Conservation (phyloP, 345 rosid genomes). For the Eucalyptus paniculata region DNA sequence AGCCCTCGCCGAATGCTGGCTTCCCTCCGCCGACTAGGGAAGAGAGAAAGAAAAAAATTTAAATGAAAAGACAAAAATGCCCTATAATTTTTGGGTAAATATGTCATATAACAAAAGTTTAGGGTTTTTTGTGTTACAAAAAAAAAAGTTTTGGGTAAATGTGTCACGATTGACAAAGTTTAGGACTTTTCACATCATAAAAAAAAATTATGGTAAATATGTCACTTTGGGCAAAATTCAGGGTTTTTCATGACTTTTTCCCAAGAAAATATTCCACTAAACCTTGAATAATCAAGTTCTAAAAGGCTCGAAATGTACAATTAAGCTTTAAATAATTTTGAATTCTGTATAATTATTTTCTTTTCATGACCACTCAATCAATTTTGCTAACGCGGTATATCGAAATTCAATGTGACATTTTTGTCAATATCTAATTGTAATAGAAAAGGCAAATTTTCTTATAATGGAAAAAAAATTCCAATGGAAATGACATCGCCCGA, state of each 20-base stretch:
- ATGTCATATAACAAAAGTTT: rapidly evolving
- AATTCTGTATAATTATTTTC: not conserved
- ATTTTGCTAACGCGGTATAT: not conserved
- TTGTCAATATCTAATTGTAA: too few relatives aligned
- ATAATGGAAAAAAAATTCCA: too few relatives aligned
- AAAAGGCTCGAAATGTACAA: too few relatives aligned
- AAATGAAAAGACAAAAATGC: too few relatives aligned
- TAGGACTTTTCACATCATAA: rapidly evolving
- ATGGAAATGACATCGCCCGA: not conserved
- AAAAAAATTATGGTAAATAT: too few relatives aligned
- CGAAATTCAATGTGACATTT: not conserved
- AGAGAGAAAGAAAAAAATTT: too few relatives aligned
- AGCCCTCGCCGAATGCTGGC: rapidly evolving
- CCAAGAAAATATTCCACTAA: not conserved
- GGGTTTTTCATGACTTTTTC: rapidly evolving
- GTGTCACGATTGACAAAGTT: rapidly evolving
- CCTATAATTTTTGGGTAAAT: rapidly evolving
- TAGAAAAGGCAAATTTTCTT: not conserved
- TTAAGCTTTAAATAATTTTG: too few relatives aligned
- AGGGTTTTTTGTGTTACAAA: rapidly evolving
- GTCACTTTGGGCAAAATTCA: rapidly evolving
- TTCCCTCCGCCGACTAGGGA: too few relatives aligned
- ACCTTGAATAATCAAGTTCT: too few relatives aligned
- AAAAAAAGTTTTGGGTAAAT: too few relatives aligned
- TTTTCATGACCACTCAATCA: not conserved